A percentile compares a stretch with the other conserved stretches of the same genome.
phyloP scores from a whole-genome alignment of 306 rosid species.

The Glycine latifolia region DNA sequence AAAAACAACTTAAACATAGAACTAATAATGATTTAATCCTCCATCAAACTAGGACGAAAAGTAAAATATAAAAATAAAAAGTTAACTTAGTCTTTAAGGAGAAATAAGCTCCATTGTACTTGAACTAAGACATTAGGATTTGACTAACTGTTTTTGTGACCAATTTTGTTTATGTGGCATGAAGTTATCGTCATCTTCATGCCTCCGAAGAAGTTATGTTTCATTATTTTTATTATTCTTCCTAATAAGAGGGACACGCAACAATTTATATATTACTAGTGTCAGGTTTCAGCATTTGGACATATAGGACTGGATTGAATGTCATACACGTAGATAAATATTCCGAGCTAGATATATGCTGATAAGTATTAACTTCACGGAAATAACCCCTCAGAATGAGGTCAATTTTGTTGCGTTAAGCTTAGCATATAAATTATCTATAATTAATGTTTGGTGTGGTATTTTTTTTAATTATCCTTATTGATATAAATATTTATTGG shows the following conservation, averaged over 20 bases:
- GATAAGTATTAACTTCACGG: background rate
- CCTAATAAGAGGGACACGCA: background rate
- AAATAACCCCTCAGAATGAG: constrained; percentile 8
- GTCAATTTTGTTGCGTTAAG: constrained; percentile 41
- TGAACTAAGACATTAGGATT: background rate
- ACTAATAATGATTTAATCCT: too few relatives aligned
- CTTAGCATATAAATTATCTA: constrained; percentile 1
- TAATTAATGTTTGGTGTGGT: too few relatives aligned
- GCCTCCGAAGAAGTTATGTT: constrained; percentile 16
- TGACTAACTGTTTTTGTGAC: background rate
- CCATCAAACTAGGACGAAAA: too few relatives aligned
- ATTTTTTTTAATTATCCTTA: too few relatives aligned
- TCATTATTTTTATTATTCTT: constrained; percentile 2
- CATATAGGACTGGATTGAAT: background rate
- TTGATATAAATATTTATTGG: too few relatives aligned
- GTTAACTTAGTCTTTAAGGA: too few relatives aligned
- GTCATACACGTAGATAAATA: background rate
- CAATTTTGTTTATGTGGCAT: background rate
- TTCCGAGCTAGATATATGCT: background rate
- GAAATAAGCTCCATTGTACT: background rate
- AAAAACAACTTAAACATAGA: too few relatives aligned
- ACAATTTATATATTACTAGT: background rate
- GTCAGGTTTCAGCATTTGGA: constrained; percentile 9
- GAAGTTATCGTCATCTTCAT: constrained; percentile 7
- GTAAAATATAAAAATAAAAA: too few relatives aligned